phyloP scores from a whole-genome alignment of 768 basidiomycete genomes.

The Serendipita sp. region DNA sequence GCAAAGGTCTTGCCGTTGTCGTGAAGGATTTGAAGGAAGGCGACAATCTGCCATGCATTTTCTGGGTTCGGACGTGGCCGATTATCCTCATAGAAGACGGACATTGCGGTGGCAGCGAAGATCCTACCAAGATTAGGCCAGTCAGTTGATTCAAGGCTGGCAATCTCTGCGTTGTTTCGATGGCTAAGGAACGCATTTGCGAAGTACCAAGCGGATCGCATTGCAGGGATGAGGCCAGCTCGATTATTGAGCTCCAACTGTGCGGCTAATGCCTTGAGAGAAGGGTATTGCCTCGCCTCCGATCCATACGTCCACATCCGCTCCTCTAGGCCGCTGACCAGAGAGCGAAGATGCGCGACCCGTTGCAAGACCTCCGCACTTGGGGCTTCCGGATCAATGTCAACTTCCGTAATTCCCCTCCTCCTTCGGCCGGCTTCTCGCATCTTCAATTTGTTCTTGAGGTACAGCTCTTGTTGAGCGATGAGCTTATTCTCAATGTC shows the following conservation, averaged over 20 bases:
- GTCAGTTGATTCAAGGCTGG: neutral
- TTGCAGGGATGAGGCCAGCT: neutral
- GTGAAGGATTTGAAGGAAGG: neutral
- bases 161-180: neutral
- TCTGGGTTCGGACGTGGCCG: neutral
- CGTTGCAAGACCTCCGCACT: neutral
- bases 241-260: neutral
- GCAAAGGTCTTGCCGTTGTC: neutral
- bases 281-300: neutral
- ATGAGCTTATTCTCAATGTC: slow-evolving; percentile 8
- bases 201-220: neutral
- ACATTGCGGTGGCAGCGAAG: neutral
- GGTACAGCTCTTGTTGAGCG: neutral
- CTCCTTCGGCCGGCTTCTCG: neutral
- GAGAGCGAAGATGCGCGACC: neutral
- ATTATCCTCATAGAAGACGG: slow-evolving; percentile 2
- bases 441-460: neutral
- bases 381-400: neutral
- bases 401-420: neutral
- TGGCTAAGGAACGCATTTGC: neutral
- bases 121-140: neutral
- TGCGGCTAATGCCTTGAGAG: neutral
- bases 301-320: neutral
- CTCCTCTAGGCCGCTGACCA: neutral
- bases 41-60: neutral